phyloP scores from a whole-genome alignment of 805 yeast species.

The Ogataea siamensis region DNA sequence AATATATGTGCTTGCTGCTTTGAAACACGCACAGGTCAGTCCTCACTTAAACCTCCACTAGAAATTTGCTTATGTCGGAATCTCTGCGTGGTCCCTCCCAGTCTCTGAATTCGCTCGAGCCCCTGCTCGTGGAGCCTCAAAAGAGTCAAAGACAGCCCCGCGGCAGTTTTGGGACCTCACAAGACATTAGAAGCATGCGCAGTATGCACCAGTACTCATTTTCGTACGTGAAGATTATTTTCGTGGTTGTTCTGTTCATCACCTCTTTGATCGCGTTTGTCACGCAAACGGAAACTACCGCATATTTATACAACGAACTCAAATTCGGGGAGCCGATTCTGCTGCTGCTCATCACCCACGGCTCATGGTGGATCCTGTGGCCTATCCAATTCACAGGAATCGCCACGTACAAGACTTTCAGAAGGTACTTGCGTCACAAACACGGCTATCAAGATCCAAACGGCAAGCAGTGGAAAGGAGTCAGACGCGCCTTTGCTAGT shows the following conservation, averaged over 20 bases:
- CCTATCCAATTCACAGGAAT: slow-evolving; percentile 59
- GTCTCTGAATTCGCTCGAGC: slow-evolving; percentile 4
- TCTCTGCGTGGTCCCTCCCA: slow-evolving; percentile 4
- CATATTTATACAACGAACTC: slow-evolving; percentile 55
- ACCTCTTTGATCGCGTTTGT: slow-evolving; percentile 63
- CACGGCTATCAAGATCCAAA: slow-evolving; percentile 21
- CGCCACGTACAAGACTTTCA: slow-evolving; percentile 44
- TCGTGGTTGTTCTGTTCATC: slow-evolving; percentile 46
- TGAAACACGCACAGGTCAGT: too few relatives aligned
- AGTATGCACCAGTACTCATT: slow-evolving; percentile 19
- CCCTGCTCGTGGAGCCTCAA: slow-evolving; percentile 7
- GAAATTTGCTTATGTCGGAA: slow-evolving; percentile 1
- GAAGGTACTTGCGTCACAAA: slow-evolving; percentile 24
- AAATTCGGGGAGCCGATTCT: slow-evolving; percentile 70
- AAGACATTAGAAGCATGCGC: slow-evolving; percentile 1
- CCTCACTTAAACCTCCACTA: too few relatives aligned
- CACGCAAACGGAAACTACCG: slow-evolving; percentile 75
- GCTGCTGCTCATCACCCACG: slow-evolving; percentile 67
- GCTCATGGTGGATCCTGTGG: slow-evolving; percentile 73
- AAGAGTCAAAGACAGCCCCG: slow-evolving; percentile 6
- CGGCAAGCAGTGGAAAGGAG: slow-evolving; percentile 34
- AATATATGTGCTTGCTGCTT: too few relatives aligned
- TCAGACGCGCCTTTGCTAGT: slow-evolving; percentile 32
- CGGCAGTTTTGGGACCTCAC: slow-evolving; percentile 6
- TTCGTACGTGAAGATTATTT: slow-evolving; percentile 38